phyloP scores from a whole-genome alignment of 495 filamentous ascomycete species.

The Margaritispora aquatica region DNA sequence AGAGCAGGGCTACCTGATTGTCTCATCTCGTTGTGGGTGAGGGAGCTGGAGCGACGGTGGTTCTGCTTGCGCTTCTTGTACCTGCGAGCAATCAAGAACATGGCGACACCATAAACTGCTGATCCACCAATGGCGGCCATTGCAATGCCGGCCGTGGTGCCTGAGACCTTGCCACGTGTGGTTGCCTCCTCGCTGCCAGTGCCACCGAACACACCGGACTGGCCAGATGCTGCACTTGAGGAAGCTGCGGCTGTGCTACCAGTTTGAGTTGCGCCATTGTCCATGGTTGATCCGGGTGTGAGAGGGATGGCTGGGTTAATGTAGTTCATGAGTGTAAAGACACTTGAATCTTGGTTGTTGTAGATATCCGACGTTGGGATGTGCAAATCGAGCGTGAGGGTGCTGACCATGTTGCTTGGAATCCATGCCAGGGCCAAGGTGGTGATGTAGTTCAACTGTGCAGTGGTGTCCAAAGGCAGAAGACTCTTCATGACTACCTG shows the following conservation, averaged over 20 bases:
- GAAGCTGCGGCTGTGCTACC: constrained; percentile 15
- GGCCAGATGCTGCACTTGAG: constrained; percentile 21
- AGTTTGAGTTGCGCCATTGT: constrained; percentile 25
- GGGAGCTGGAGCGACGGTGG: constrained; percentile 72
- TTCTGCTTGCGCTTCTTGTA: constrained; percentile 83
- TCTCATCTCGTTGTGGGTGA: constrained; percentile 41
- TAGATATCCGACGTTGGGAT: constrained; percentile 69
- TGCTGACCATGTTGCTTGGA: constrained; percentile 55
- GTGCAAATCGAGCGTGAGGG: constrained; percentile 57
- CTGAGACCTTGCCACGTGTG: constrained; percentile 41
- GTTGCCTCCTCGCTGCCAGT: constrained; percentile 33
- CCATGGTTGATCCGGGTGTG: constrained; percentile 46
- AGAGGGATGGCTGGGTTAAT: constrained; percentile 84
- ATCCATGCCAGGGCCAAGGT: constrained; percentile 74
- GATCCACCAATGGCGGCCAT: constrained; percentile 73
- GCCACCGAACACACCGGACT: constrained; percentile 32
- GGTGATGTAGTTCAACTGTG: constrained; percentile 68
- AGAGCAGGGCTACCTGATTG: constrained; percentile 50
- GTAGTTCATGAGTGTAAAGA: constrained; percentile 64
- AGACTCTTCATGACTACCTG: constrained; percentile 66
- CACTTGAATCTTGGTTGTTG: constrained; percentile 50
- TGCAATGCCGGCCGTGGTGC: constrained; percentile 80
- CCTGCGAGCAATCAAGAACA: constrained; percentile 91
- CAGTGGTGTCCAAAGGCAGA: constrained; percentile 68
- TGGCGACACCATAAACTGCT: constrained; percentile 92